These are phyloP conservation scores for Crithidia bombi DNA, from an alignment of 208 protist species.

Conservation along the genomic window DNA sequence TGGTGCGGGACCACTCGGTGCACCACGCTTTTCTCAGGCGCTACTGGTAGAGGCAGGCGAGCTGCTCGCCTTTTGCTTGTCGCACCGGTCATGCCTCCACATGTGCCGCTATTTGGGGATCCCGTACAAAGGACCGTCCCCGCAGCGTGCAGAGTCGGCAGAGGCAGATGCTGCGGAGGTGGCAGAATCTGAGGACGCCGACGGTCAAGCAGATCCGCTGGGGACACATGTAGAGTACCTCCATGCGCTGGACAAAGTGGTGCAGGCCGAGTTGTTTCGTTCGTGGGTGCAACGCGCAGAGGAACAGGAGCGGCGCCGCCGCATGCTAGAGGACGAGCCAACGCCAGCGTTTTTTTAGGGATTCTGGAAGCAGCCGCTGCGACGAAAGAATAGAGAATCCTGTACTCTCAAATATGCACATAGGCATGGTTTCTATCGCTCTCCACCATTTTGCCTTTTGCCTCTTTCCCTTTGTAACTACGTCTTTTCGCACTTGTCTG, in stretches of 20 bases:
- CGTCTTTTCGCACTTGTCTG: not conserved
- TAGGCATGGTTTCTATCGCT: too few species aligned
- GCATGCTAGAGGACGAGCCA: constrained; percentile 65
- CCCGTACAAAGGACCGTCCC: constrained; percentile 38
- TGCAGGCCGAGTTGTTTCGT: constrained; percentile 69
- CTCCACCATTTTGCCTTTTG: not conserved
- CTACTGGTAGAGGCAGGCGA: constrained; percentile 63
- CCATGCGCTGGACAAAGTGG: constrained; percentile 77
- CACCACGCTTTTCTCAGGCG: constrained; percentile 41
- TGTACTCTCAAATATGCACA: too few species aligned
- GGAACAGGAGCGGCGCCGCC: constrained; percentile 55
- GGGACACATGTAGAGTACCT: constrained; percentile 56
- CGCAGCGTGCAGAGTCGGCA: constrained; percentile 21
- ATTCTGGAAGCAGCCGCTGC: too few species aligned
- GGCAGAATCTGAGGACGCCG: constrained; percentile 19
- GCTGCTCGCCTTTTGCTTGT: constrained; percentile 67
- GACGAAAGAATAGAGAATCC: not conserved
- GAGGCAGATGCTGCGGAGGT: constrained; percentile 13
- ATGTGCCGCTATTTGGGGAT: constrained; percentile 77
- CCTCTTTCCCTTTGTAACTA: too few species aligned
- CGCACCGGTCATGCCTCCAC: constrained; percentile 46
- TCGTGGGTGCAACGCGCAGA: constrained; percentile 62
- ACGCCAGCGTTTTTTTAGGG: constrained; percentile 34
- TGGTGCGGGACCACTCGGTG: constrained; percentile 36
- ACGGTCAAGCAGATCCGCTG: constrained; percentile 15